Conservation (phyloP, 257 asterid genomes). For the Cynanchum wilfordii region DNA sequence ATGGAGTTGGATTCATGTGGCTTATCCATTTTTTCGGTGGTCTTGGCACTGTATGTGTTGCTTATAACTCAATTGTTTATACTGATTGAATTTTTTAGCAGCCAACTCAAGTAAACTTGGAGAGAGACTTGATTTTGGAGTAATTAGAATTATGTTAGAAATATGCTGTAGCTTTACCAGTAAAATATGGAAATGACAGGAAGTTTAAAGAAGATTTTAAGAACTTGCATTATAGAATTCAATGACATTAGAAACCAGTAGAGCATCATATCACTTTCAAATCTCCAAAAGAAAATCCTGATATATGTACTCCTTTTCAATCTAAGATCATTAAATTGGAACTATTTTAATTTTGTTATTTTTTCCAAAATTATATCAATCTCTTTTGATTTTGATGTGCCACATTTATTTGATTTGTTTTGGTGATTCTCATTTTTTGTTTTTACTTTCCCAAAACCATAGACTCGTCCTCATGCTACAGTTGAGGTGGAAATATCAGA, state of each 20-base stretch:
- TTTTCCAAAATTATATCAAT: not conserved
- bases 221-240: not conserved
- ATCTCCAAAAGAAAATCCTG: not conserved
- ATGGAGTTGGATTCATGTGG: not conserved
- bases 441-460: conserved; percentile 16
- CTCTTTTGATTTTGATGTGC: not conserved
- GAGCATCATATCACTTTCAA: not conserved
- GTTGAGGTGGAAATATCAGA: conserved; percentile 99
- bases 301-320: not conserved
- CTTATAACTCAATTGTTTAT: too few relatives aligned
- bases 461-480: conserved; percentile 99
- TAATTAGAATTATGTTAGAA: too few relatives aligned
- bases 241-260: not conserved
- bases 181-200: not conserved
- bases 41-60: not conserved
- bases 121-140: not conserved
- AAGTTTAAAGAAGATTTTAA: not conserved
- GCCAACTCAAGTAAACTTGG: not conserved
- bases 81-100: not conserved
- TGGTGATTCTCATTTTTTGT: conserved; percentile 14
- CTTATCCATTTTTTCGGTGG: not conserved
- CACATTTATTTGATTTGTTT: not conserved
- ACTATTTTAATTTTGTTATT: not conserved
- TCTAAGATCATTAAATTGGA: not conserved
- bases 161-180: not conserved